Percentiles rank a stretch among this genome's conserved stretches.
phyloP scores from a whole-genome alignment of 2,329 filamentous ascomycete species.

The Colletotrichum spinosum region DNA sequence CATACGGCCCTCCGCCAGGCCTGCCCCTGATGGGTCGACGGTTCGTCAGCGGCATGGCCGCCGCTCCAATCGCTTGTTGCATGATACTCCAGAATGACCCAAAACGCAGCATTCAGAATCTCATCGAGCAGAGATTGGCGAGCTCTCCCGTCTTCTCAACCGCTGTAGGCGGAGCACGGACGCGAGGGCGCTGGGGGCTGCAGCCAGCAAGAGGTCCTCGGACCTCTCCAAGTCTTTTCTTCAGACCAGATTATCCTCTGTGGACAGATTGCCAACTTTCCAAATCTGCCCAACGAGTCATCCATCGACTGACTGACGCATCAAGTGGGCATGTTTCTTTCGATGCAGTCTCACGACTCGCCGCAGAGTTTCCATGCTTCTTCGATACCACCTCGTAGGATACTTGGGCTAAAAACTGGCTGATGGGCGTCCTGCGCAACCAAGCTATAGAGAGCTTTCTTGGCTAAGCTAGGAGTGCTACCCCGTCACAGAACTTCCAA shows the following conservation, averaged over 20 bases:
- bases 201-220: constrained; percentile 9
- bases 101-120: constrained; percentile 19
- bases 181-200: constrained; percentile 1
- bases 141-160: constrained; percentile 21
- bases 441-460: background rate
- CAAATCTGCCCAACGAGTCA: constrained; percentile 11
- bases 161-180: constrained; percentile 1
- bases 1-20: constrained; percentile 21
- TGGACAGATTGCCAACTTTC: background rate
- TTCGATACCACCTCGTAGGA: constrained; percentile 22
- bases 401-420: constrained; percentile 3
- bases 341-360: constrained; percentile 32
- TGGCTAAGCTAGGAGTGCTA: constrained; percentile 11
- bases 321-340: constrained; percentile 16
- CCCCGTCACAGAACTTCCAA: background rate
- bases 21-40: constrained; percentile 30
- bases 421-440: background rate
- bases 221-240: background rate
- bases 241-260: background rate
- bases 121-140: constrained; percentile 35
- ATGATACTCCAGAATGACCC: constrained; percentile 4
- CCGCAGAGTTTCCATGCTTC: constrained; percentile 10
- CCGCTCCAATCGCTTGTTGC: constrained; percentile 19
- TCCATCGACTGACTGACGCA: constrained; percentile 9
- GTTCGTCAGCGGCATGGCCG: constrained; percentile 20